These are phyloP conservation scores for Rhodotorula toruloides DNA, from an alignment of 768 basidiomycete species.

Conservation along the genomic window DNA sequence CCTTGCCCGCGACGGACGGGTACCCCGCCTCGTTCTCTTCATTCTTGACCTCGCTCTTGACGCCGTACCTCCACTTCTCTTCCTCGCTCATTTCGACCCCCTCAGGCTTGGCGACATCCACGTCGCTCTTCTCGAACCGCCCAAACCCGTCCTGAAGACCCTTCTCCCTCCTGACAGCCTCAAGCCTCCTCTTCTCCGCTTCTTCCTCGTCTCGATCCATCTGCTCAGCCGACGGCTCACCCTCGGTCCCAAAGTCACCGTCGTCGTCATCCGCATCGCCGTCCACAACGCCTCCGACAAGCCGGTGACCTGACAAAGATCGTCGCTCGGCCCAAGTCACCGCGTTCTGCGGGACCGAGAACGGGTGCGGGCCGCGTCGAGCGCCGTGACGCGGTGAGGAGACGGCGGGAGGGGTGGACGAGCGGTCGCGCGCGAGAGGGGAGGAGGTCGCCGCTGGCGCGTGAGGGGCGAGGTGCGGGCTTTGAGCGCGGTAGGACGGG, in stretches of 20 bases:
- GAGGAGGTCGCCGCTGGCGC: no score
- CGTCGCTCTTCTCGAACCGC: constrained; percentile 9
- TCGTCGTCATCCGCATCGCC: constrained; percentile 32
- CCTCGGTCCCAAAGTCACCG: constrained; percentile 12
- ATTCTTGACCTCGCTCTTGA: not conserved
- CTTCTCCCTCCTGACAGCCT: not conserved
- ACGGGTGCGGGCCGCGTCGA: constrained; percentile 13
- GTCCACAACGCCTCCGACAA: constrained; percentile 12
- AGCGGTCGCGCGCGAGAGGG: not conserved
- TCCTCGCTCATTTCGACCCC: constrained; percentile 1
- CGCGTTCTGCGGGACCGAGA: constrained; percentile 37
- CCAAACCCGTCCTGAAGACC: constrained; percentile 14
- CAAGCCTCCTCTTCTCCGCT: not conserved
- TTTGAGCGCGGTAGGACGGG: no score
- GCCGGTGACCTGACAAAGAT: constrained; percentile 2
- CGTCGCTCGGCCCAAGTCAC: constrained; percentile 28
- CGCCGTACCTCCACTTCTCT: constrained; percentile 15
- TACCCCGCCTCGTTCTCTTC: not conserved
- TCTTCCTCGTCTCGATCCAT: not conserved
- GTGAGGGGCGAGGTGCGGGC: no score
- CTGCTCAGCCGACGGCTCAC: not conserved
- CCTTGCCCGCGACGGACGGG: not conserved
- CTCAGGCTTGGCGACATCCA: constrained; percentile 14
- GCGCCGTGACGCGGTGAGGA: not conserved
- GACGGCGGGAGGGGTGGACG: not conserved